Evolutionary conservation across 2,329 filamentous ascomycete species (phyloP), one percentile per base, ranked within the genome.

Genomic region (Corniculantispora saksenae): DNA sequence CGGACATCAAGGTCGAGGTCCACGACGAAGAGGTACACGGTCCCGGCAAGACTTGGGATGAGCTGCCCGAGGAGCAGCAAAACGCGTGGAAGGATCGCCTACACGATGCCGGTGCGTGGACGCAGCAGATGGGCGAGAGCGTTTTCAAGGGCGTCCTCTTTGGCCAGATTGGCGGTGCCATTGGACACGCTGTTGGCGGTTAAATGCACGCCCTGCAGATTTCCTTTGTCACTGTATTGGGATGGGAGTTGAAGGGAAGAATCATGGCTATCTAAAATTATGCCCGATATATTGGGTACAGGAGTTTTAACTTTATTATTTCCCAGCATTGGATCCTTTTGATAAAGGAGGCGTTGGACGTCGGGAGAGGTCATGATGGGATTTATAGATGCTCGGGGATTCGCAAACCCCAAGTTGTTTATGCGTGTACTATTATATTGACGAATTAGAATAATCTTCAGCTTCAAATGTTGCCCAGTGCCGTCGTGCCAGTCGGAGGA

Each of bases 101-200:
- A 43, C 81, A 82, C 63, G 83, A 89, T 63, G 89, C 91, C 0
- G 92, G 92, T 0, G 86, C 93, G 68, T 96, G 92, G 92, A 86
- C 86, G n/a, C 88, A 89, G 73, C 83, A 86, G 45, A 91, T 94
- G 82, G 91, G 91, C 3, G 92, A 94, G 80, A 83, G 82, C 12
- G 86, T 95, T 35, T 84, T 96, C 70, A 88, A 89, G 77, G 91
- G 91, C 3, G 85, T 96, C 38, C 79, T 96, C 67, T 96, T 96
- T 77, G 86, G 88, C 23, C 86, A 93, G 77, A 81, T 92, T 68
- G 90, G 85, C 1, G 89, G 86, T 2, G 79, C 83, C 60, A 86
- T 91, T 19, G 85, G 87, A 6, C 80, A 78, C 35, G 80, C 83
- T 55, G 79, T 86, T 61, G 80, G 74, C 43, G 80, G 71, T 63